Evolutionary conservation across 306 rosid genomes (phyloP), one percentile per base, ranked within the genome.

Genomic region (Hippophae gyantsensis): DNA sequence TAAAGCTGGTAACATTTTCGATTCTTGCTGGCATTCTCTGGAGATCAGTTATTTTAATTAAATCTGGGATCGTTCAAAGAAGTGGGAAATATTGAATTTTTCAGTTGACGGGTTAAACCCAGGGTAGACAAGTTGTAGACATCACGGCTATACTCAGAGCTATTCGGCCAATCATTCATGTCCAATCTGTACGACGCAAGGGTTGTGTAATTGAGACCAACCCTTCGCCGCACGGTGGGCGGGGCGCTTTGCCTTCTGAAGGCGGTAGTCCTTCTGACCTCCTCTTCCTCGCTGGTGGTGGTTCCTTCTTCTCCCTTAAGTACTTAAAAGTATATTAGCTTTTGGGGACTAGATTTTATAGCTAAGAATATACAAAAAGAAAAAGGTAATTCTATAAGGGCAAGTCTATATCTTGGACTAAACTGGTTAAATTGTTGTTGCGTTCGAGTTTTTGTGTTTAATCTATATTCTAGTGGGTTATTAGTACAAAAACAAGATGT

Each of bases 181-280:
- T 76, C 93, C 90, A 74, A 61, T 1, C 89, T 59, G 81, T 78
- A 55, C 88, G 93, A 71, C 95, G 95, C 23, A 76, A 70, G 87
- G 96, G 83, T 80, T 82, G 82, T 60, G 65, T 84, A 62, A 76
- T 66, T 61, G 73, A 78, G 57, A 63, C 74, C 80, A 92, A 83
- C 83, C 99, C 96, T 82, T 82, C 99, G 86, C 96, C 93, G 85
- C 99, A 92, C 96, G 99, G 96, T 67, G 96, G 99, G 67, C 99
- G 96, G 75, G 99, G 99, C 58, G 99, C 99, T 68, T 57, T 88
- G 87, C 99, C 99, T 45, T 92, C 99, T 12, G 99, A 92, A 82
- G 99, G 99, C 74, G 99, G 99, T 62, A 85, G 85, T 62, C 99
- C 99, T 63, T 92, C 96, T 42, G 99, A 92, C 77, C 95, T 92